Evolutionary conservation across 768 basidiomycete genomes (phyloP).

Genomic region (Hygrocybe punicea): DNA sequence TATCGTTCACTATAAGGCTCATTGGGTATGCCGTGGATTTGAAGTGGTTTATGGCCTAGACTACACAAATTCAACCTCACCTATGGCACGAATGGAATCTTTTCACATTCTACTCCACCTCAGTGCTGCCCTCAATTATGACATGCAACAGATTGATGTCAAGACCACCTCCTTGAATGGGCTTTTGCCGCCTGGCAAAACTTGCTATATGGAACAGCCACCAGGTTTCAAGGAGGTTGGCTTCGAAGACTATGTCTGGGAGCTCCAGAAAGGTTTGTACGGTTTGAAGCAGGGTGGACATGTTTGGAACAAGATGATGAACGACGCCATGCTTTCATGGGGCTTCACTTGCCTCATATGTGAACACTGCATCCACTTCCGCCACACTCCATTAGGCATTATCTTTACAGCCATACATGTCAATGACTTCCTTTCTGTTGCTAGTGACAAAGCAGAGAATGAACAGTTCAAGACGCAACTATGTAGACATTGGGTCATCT

Average conservation of each 20-base stretch:
- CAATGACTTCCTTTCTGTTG: constrained; percentile 30
- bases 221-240: constrained; percentile 15
- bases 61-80: constrained; percentile 27
- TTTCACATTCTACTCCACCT: constrained; percentile 36
- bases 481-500: constrained; percentile 27
- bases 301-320: constrained; percentile 34
- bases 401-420: constrained; percentile 36
- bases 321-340: constrained; percentile 25
- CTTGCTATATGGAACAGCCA: constrained; percentile 35
- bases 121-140: constrained; percentile 33
- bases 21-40: constrained; percentile 44
- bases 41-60: too few species aligned
- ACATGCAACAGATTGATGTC: constrained; percentile 39
- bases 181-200: constrained; percentile 17
- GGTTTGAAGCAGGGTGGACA: constrained; percentile 39
- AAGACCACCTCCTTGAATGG: constrained; percentile 42
- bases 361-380: constrained; percentile 35
- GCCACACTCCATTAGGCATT: constrained; percentile 3
- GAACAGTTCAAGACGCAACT: constrained; percentile 29
- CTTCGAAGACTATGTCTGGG: constrained; percentile 24
- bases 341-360: constrained; percentile 30
- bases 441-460: constrained; percentile 10
- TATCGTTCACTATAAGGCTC: constrained; percentile 31
- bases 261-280: constrained; percentile 28
- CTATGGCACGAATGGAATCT: constrained; percentile 39